A percentile compares a stretch with the other conserved stretches of the same genome.
Evolutionary conservation across 768 basidiomycete genomes (phyloP).

Genomic region (Naganishia onofrii): DNA sequence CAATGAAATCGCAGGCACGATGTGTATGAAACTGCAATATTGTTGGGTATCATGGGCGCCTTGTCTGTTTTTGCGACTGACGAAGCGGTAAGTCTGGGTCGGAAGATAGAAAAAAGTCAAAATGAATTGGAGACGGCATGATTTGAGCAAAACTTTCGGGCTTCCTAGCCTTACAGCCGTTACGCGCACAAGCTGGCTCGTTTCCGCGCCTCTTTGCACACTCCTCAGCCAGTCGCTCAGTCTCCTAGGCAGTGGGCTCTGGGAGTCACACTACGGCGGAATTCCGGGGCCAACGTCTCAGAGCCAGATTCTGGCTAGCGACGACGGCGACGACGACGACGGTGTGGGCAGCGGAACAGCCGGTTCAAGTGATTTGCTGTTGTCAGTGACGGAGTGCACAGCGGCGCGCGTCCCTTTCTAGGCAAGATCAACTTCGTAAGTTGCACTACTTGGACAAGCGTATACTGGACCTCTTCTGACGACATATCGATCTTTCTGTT

Average conservation of each 20-base stretch:
- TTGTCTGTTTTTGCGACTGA: too few species aligned
- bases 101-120: too few species aligned
- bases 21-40: too few species aligned
- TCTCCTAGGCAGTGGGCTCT: not conserved
- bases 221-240: not conserved
- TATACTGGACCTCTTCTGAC: slow-evolving; percentile 11
- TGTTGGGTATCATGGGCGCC: too few species aligned
- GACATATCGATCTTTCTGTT: slow-evolving; percentile 8
- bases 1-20: too few species aligned
- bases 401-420: not conserved
- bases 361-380: slow-evolving; percentile 4
- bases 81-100: too few species aligned
- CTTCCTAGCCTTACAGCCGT: too few species aligned
- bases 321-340: slow-evolving; percentile 6
- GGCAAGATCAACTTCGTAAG: slow-evolving; percentile 26
- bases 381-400: not conserved
- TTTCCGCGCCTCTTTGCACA: not conserved
- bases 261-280: not conserved
- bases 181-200: not conserved
- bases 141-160: too few species aligned
- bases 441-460: not conserved
- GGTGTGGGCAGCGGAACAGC: slow-evolving; percentile 9
- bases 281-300: slow-evolving; percentile 16
- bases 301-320: not conserved
- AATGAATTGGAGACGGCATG: too few species aligned